A percentile compares a stretch with the other conserved stretches of the same genome.
Evolutionary conservation across 2,329 filamentous ascomycete genomes (phyloP).

Genomic region (Amauroascus niger): DNA sequence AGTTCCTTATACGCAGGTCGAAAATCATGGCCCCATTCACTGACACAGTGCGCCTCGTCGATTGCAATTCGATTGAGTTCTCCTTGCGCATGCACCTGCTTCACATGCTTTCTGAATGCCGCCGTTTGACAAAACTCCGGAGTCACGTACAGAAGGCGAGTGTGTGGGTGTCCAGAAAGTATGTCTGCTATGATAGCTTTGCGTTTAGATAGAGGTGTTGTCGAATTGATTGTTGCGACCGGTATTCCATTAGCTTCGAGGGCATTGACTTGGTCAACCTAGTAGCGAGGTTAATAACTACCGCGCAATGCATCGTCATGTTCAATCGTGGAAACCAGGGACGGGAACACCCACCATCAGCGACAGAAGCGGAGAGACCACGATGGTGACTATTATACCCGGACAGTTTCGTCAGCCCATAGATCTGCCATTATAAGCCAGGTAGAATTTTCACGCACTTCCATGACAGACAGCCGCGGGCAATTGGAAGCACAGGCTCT

Average conservation of each 20-base stretch:
- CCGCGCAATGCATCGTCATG: background rate
- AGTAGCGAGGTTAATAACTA: slow-evolving; percentile 41
- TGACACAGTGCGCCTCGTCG: slow-evolving; percentile 94
- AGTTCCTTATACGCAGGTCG: slow-evolving; percentile 83
- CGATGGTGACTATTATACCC: slow-evolving; percentile 65
- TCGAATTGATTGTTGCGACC: slow-evolving; percentile 80
- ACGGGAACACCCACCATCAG: slow-evolving; percentile 61
- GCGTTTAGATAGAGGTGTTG: slow-evolving; percentile 56
- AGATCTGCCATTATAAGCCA: background rate
- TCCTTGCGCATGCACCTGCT: slow-evolving; percentile 63
- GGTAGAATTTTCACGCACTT: slow-evolving; percentile 46
- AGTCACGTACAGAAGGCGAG: slow-evolving; percentile 80
- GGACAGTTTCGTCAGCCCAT: background rate
- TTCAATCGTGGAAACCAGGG: background rate
- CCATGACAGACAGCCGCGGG: slow-evolving; percentile 82
- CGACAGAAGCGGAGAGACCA: slow-evolving; percentile 78
- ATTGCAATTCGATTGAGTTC: slow-evolving; percentile 83
- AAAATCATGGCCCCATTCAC: slow-evolving; percentile 97
- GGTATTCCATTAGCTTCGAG: slow-evolving; percentile 64
- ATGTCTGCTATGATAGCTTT: slow-evolving; percentile 67
- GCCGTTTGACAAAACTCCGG: slow-evolving; percentile 76
- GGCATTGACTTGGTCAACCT: slow-evolving; percentile 87
- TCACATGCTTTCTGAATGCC: slow-evolving; percentile 64
- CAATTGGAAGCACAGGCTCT: slow-evolving; percentile 92
- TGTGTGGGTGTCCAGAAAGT: slow-evolving; percentile 75